Conservation (phyloP, 1,284 basidiomycete genomes). For the Naganishia albida region DNA sequence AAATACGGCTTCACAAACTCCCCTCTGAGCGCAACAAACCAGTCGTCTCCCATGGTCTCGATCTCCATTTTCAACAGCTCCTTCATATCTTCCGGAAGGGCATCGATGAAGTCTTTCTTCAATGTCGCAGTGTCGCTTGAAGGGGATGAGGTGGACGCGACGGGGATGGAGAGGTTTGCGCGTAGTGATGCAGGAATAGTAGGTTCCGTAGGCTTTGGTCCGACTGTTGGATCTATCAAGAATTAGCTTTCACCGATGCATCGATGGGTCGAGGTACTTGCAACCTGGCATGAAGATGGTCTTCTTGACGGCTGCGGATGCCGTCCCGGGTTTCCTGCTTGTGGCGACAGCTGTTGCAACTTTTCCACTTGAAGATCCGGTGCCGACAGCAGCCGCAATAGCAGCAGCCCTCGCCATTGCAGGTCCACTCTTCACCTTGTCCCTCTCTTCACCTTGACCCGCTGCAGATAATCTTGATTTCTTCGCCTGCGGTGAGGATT, state of each 20-base stretch:
- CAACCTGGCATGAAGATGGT: constrained; percentile 31
- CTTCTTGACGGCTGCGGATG: constrained; percentile 12
- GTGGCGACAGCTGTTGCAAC: background rate
- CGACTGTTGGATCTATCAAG: constrained; percentile 5
- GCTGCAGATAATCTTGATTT: constrained; percentile 1
- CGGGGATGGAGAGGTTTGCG: constrained; percentile 22
- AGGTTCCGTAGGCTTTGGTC: constrained; percentile 12
- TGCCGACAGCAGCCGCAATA: background rate
- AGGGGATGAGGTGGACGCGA: constrained; percentile 7
- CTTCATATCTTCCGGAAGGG: constrained; percentile 24
- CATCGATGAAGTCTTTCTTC: constrained; percentile 29
- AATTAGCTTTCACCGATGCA: background rate
- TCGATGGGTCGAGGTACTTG: constrained; percentile 3
- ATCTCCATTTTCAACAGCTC: constrained; percentile 48
- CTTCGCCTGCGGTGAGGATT: background rate
- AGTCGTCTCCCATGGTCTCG: constrained; percentile 53
- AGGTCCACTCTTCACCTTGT: background rate
- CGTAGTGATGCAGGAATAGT: constrained; percentile 15
- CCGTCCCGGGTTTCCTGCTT: background rate
- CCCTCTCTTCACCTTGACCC: background rate
- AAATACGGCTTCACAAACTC: constrained; percentile 54
- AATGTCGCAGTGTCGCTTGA: background rate
- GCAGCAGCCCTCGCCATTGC: background rate
- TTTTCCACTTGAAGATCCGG: background rate
- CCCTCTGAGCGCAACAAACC: constrained; percentile 53